phyloP scores from a whole-genome alignment of 352 stramenopile species.

The Peronospora destructor region DNA sequence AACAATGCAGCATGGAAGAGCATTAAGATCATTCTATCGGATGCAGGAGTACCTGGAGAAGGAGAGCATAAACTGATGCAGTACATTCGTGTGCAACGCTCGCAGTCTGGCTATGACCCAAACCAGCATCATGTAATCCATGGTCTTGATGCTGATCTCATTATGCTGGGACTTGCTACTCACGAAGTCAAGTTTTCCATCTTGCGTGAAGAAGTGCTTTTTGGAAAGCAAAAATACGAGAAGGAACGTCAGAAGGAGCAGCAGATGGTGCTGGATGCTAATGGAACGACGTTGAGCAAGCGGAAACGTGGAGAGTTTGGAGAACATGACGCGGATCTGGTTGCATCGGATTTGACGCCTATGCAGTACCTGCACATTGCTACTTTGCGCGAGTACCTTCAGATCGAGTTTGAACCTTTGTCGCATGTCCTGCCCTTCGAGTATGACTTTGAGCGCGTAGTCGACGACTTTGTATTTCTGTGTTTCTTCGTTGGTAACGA shows the following conservation, averaged over 20 bases:
- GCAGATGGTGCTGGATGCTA: conserved; percentile 59
- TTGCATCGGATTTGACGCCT: conserved; percentile 86
- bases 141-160: conserved; percentile 98
- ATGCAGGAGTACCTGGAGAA: conserved; percentile 95
- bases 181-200: conserved; percentile 99
- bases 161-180: conserved; percentile 98
- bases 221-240: conserved; percentile 79
- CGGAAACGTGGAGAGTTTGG: conserved; percentile 79
- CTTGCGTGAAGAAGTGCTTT: conserved; percentile 91
- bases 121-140: conserved; percentile 97
- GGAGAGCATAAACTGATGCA: conserved; percentile 99
- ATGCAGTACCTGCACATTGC: conserved; percentile 91
- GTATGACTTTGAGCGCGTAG: conserved; percentile 95
- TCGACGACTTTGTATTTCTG: conserved; percentile 99
- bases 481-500: conserved; percentile 99
- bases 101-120: conserved; percentile 93
- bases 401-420: conserved; percentile 89
- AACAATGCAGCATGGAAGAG: conserved; percentile 91
- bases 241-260: conserved; percentile 60
- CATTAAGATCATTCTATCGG: conserved; percentile 94
- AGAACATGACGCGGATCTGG: conserved; percentile 66
- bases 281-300: conserved; percentile 63
- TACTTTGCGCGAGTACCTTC: conserved; percentile 91
- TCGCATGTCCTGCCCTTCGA: conserved; percentile 82
- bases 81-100: conserved; percentile 92